These are phyloP conservation scores for Aureobasidium zeae DNA, from an alignment of 2,329 filamentous ascomycete species.

Conservation along the genomic window DNA sequence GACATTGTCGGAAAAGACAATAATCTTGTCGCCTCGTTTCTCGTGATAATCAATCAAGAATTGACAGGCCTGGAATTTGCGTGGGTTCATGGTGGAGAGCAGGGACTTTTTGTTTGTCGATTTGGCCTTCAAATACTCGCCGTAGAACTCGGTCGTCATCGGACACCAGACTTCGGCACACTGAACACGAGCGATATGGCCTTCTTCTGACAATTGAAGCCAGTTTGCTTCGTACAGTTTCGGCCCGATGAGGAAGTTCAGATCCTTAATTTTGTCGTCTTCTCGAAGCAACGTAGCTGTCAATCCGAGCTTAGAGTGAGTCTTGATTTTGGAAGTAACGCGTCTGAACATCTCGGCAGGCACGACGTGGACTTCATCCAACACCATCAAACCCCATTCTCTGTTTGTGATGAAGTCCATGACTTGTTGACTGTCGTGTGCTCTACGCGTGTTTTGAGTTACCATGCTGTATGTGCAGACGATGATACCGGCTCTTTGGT, in stretches of 20 bases:
- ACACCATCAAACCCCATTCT: constrained; percentile 95
- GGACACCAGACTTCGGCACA: constrained; percentile 99
- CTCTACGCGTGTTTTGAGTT: constrained; percentile 76
- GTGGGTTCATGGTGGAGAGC: constrained; percentile 94
- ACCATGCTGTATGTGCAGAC: constrained; percentile 99
- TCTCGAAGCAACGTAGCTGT: constrained; percentile 91
- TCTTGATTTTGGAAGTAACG: constrained; percentile 86
- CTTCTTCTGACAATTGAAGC: constrained; percentile 96
- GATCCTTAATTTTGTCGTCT: constrained; percentile 94
- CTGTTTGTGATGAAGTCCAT: constrained; percentile 85
- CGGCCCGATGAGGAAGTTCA: constrained; percentile 95
- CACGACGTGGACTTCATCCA: constrained; percentile 97
- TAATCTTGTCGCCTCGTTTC: constrained; percentile 88
- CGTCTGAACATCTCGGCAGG: constrained; percentile 93
- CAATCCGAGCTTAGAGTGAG: constrained; percentile 87
- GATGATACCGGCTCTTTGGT: constrained; percentile 86
- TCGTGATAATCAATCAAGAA: constrained; percentile 99
- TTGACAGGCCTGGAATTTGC: constrained; percentile 94
- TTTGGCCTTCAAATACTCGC: constrained; percentile 68
- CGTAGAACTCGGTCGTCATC: constrained; percentile 97
- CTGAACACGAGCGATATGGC: constrained; percentile 92
- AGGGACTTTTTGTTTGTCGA: constrained; percentile 57
- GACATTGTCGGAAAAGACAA: constrained; percentile 96
- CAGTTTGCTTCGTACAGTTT: constrained; percentile 98
- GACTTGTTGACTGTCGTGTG: constrained; percentile 91